phyloP scores from a whole-genome alignment of 352 stramenopile genomes.

The Bremia lactucae region DNA sequence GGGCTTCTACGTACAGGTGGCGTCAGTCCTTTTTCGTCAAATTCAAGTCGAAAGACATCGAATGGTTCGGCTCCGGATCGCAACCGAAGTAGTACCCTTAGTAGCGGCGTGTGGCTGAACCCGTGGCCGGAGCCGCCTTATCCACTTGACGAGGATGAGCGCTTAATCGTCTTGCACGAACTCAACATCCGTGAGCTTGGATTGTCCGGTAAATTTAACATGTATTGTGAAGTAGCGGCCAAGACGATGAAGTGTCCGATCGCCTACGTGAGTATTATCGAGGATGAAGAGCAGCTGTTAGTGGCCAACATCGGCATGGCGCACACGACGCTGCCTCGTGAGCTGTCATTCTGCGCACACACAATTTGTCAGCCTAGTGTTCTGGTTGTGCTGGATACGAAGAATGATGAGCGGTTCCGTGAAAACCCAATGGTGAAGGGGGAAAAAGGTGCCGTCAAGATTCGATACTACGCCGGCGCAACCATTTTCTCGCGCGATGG shows the following conservation, averaged over 20 bases:
- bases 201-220: slow-evolving; percentile 75
- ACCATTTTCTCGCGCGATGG: slow-evolving; percentile 76
- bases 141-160: slow-evolving; percentile 69
- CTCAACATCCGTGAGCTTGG: slow-evolving; percentile 73
- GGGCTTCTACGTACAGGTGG: slow-evolving; percentile 23
- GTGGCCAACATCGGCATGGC: slow-evolving; percentile 82
- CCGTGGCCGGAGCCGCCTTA: slow-evolving; percentile 75
- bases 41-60: slow-evolving; percentile 52
- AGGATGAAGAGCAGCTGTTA: slow-evolving; percentile 74
- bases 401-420: slow-evolving; percentile 76
- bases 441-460: slow-evolving; percentile 75
- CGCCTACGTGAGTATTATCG: slow-evolving; percentile 79
- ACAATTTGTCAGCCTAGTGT: slow-evolving; percentile 76
- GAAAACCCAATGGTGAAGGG: slow-evolving; percentile 85
- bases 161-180: slow-evolving; percentile 53
- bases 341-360: slow-evolving; percentile 79
- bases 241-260: slow-evolving; percentile 86
- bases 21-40: slow-evolving; percentile 21
- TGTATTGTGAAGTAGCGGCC: slow-evolving; percentile 77
- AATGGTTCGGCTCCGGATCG: slow-evolving; percentile 26
- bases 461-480: slow-evolving; percentile 78
- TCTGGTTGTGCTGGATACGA: slow-evolving; percentile 77
- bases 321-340: slow-evolving; percentile 62
- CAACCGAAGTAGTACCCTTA: slow-evolving; percentile 43
- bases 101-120: slow-evolving; percentile 62